A percentile compares a stretch with the other conserved stretches of the same genome.
Evolutionary conservation across 768 basidiomycete species (phyloP).

Genomic region (Clitopilus hobsonii): DNA sequence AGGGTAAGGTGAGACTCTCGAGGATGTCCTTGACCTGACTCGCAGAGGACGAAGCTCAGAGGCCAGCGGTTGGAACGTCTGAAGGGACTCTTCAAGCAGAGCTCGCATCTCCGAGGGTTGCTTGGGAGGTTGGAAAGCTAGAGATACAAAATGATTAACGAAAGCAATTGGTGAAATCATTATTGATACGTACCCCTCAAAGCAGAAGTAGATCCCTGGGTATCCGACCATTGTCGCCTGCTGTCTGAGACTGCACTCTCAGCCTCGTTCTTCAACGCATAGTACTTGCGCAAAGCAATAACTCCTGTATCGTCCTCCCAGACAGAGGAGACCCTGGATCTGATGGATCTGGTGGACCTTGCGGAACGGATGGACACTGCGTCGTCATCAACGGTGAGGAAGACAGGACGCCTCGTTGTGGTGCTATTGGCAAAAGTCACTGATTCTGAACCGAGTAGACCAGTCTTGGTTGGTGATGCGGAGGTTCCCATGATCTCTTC

Average conservation of each 20-base stretch:
- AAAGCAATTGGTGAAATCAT: slow-evolving; percentile 1
- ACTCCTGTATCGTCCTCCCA: slow-evolving; percentile 76
- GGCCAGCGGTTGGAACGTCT: slow-evolving; percentile 70
- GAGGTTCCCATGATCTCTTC: slow-evolving; percentile 46
- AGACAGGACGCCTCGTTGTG: slow-evolving; percentile 39
- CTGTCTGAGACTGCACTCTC: slow-evolving; percentile 65
- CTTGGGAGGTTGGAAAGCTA: slow-evolving; percentile 69
- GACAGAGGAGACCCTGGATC: slow-evolving; percentile 28
- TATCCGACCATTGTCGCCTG: slow-evolving; percentile 60
- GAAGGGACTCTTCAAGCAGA: slow-evolving; percentile 65
- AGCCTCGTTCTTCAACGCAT: slow-evolving; percentile 65
- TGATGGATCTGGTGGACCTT: slow-evolving; percentile 34
- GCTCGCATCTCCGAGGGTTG: slow-evolving; percentile 68
- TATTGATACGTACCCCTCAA: slow-evolving; percentile 55
- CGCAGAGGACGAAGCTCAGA: slow-evolving; percentile 63
- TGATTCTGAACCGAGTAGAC: neutral
- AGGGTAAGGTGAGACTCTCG: slow-evolving; percentile 73
- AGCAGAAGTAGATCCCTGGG: slow-evolving; percentile 68
- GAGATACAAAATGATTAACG: neutral
- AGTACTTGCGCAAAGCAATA: slow-evolving; percentile 58
- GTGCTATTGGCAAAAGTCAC: slow-evolving; percentile 13
- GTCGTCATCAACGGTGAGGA: slow-evolving; percentile 51
- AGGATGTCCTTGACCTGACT: slow-evolving; percentile 61
- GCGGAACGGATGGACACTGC: slow-evolving; percentile 42
- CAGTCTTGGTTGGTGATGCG: slow-evolving; percentile 17